Percentiles rank a stretch among this genome's conserved stretches.
These are phyloP conservation scores for Chrysosporium keratinophilum DNA, from an alignment of 2,329 filamentous ascomycete genomes.

Conservation along the genomic window DNA sequence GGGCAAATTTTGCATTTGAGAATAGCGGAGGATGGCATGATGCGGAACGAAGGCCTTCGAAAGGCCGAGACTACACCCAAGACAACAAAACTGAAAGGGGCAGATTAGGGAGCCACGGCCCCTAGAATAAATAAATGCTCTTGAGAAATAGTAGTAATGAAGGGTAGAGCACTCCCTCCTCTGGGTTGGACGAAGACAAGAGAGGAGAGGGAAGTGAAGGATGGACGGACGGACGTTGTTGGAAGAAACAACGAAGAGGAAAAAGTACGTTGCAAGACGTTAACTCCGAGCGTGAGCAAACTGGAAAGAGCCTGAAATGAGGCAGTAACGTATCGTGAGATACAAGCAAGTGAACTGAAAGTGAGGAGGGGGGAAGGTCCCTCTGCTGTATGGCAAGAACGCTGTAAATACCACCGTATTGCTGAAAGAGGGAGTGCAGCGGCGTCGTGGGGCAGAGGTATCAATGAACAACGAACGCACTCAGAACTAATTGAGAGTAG, in stretches of 20 bases:
- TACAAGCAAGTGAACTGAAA: not conserved
- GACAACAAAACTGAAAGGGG: conserved; percentile 10
- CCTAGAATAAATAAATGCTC: conserved; percentile 7
- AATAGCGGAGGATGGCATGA: conserved; percentile 41
- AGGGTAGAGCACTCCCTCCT: conserved; percentile 4
- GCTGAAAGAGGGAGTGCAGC: not conserved
- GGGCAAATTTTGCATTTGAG: conserved; percentile 77
- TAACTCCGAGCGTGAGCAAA: not conserved
- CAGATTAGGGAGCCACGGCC: not conserved
- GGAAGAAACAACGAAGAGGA: conserved; percentile 5
- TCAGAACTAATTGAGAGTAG: not conserved
- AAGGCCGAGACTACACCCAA: not conserved
- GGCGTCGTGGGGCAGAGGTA: not conserved
- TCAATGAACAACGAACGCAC: not conserved
- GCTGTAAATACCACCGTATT: conserved; percentile 12
- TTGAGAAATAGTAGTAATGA: conserved; percentile 11
- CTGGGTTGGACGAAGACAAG: not conserved
- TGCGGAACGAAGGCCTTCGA: conserved; percentile 4
- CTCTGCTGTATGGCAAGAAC: conserved; percentile 1
- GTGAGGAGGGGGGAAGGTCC: not conserved
- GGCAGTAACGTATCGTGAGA: conserved; percentile 1
- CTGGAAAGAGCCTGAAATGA: not conserved
- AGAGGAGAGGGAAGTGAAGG: not conserved
- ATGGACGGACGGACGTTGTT: not conserved
- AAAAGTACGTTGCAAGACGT: not conserved